Evolutionary conservation across 768 basidiomycete genomes (phyloP), one percentile per base, ranked within the genome.

Genomic region (Auricularia heimuer): DNA sequence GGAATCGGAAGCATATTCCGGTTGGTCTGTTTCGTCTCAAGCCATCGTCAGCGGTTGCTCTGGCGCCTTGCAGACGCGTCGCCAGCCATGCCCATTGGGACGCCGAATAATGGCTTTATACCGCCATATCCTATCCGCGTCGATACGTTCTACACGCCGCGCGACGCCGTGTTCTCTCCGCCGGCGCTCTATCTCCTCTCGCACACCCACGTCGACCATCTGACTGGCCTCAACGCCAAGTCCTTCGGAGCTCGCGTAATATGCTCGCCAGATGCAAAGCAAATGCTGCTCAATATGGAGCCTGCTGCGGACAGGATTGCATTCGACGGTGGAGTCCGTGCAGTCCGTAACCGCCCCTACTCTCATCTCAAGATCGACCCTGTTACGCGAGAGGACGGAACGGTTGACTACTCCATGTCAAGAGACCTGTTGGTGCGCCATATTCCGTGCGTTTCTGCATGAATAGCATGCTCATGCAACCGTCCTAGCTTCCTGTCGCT

Each of bases 151-250:
- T 78, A 83, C 3, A 70, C 75, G 54, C 64, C 77, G 8, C 78
- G 81, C 3, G 74, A 81, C 3, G 79, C 75, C 61, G 68, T 71
- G 67, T 60, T 64, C 62, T 33, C 58, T 16, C 63, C 69, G 3
- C 75, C 78, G 1, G 72, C 77, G 8, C 74, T 94, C 11, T 84
- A 92, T 72, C 82, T 97, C n/a, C 82, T 97, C 63, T 86, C 89
- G 0, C 94, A 97, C 72, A 90, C 93, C 0, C 95, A 96, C 75
- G 82, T 93, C 0, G 94, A 96, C 75, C 94, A 97, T 71, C 81
- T 93, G 63, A 76, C 75, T 54, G 94, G 95, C 3, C 80, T 97
- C 34, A 81, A 85, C 21, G 83, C 89, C 29, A 84, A 85, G 65
- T 87, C 85, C 0, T 94, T 95, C 71, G 85, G 82, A 2, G 83